These are phyloP conservation scores for Xylaria grammica DNA, from an alignment of 495 filamentous ascomycete species.

Conservation along the genomic window DNA sequence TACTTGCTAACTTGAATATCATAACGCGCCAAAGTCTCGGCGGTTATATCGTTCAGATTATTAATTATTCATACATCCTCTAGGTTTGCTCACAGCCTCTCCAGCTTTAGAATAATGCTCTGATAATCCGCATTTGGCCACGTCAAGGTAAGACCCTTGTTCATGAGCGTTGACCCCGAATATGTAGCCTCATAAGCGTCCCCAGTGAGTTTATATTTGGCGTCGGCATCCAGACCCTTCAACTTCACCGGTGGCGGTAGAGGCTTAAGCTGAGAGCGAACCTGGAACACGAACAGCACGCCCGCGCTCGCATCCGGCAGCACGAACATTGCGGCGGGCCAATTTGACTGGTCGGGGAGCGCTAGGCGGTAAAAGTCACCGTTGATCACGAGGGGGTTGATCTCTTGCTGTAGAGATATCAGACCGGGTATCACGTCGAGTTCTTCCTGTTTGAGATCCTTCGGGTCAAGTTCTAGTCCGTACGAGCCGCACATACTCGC, in stretches of 20 bases:
- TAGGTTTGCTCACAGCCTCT: conserved; percentile 34
- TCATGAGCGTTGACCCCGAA: conserved; percentile 56
- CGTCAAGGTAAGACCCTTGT: conserved; percentile 48
- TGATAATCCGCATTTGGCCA: conserved; percentile 47
- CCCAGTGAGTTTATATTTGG: conserved; percentile 51
- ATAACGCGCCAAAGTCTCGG: too few species aligned
- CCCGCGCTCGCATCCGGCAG: conserved; percentile 46
- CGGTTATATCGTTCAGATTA: too few species aligned
- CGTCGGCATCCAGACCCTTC: conserved; percentile 50
- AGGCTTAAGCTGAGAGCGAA: conserved; percentile 49
- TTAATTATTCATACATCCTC: neutral
- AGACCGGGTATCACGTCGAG: conserved; percentile 51
- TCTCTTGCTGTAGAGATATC: conserved; percentile 51
- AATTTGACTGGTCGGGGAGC: conserved; percentile 59
- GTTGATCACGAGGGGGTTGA: conserved; percentile 56
- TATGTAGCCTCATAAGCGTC: conserved; percentile 47
- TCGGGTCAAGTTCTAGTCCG: conserved; percentile 59
- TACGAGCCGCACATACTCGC: conserved; percentile 65
- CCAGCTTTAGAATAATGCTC: conserved; percentile 50
- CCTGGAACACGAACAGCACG: conserved; percentile 59
- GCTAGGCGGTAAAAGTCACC: conserved; percentile 58
- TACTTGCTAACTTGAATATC: too few species aligned
- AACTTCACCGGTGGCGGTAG: conserved; percentile 49
- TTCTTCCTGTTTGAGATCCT: conserved; percentile 47
- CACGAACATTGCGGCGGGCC: conserved; percentile 60